Base-by-base conservation (phyloP, 495 filamentous ascomycete species). In the Lasiosphaeriaceae sp. region DNA sequence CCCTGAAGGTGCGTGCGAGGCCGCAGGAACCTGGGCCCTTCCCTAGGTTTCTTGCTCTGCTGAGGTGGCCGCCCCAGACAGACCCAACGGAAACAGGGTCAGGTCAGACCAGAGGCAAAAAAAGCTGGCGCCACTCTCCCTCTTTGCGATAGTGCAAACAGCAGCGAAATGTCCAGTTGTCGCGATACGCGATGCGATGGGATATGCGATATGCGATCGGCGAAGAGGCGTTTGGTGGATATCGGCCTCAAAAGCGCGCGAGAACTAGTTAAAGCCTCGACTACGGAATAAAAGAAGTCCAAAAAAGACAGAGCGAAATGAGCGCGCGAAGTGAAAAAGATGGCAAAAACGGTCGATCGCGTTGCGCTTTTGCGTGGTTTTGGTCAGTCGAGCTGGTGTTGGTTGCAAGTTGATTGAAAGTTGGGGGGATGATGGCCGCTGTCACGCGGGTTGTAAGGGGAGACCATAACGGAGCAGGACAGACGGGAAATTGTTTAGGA, bases 261-360 rank as follows among this genome's bases (percentile, higher is more conserved):
- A 66, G 62, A 70, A 57, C 72, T 70, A 73, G 61, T 53, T 54
- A 73, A 72, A 72, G 67, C 62, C 67, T 71, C 71, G 65, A 58
- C 55, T 29, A 48, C 24, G 51, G 47, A 51, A 26, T 29, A 50
- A 47, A 53, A 54, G 45, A 34, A 34, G 26, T 45, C 11, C 11
- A 21, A 47, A 52, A 53, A 53, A 5, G 39, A 17, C 39, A 58
- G 60, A 59, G 63, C 54, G 55, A 66, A 68, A 63, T 52, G 65
- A 68, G 61, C 47, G 63, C 63, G 63, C 60, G 60, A 66, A 63
- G 43, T 44, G 46, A 56, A 64, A 58, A 34, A 50, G 31, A 19
- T n/a, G 39, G 34, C 11, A 49, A 37, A 60, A 39, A 22, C 54
- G 55, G 23, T 62, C 51, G 56, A 52, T 56, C 44, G 55, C 55